Percentiles rank a stretch among this genome's conserved stretches.
phyloP scores from a whole-genome alignment of 2,329 filamentous ascomycete species.

The Blastomyces gilchristii region DNA sequence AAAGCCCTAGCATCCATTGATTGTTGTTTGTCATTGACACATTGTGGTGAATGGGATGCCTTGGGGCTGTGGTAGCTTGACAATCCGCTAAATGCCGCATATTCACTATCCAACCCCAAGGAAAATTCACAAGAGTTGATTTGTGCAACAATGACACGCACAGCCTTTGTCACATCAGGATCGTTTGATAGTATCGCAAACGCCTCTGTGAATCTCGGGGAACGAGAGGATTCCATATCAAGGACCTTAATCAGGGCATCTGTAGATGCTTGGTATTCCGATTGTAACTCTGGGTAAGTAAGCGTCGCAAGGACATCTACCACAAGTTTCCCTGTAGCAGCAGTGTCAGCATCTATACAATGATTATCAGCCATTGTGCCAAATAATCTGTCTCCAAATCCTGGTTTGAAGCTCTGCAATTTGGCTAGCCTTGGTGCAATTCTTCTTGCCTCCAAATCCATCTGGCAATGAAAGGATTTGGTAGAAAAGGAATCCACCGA shows the following conservation, averaged over 20 bases:
- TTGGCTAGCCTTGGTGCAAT: conserved; percentile 8
- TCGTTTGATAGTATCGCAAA: conserved; percentile 9
- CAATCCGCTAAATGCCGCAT: neutral
- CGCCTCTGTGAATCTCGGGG: conserved; percentile 8
- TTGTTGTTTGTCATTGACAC: conserved; percentile 1
- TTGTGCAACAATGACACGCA: conserved; percentile 5
- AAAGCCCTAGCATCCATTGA: conserved; percentile 1
- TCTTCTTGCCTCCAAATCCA: conserved; percentile 2
- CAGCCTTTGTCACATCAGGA: conserved; percentile 6
- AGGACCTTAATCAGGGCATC: conserved; percentile 7
- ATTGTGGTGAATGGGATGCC: neutral
- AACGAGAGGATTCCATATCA: conserved; percentile 7
- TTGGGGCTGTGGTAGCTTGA: conserved; percentile 3
- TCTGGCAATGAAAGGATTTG: conserved; percentile 3
- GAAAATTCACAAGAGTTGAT: conserved; percentile 3
- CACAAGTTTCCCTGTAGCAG: conserved; percentile 9
- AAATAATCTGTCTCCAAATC: conserved; percentile 10
- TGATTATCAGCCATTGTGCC: neutral
- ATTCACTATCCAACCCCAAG: conserved; percentile 4
- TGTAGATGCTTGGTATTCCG: conserved; percentile 1
- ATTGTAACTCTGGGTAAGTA: neutral
- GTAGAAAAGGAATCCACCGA: conserved; percentile 1
- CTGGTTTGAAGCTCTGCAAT: conserved; percentile 7
- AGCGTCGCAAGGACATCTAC: conserved; percentile 4
- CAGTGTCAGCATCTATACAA: conserved; percentile 1